Base-by-base conservation (phyloP, 768 basidiomycete genomes). In the Suillus brevipes region DNA sequence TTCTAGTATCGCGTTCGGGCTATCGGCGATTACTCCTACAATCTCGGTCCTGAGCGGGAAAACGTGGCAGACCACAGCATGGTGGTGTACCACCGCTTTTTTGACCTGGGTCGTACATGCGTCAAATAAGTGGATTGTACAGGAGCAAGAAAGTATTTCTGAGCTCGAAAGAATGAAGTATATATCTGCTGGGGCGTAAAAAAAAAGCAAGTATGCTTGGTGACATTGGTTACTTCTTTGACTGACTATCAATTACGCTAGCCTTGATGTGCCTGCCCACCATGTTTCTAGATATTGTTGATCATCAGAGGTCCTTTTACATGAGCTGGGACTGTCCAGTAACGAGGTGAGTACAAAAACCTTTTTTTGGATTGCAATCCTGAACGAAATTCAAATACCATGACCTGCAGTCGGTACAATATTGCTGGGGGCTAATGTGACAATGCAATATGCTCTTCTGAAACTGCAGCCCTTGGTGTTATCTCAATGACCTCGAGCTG, bases 141-240 rank as follows among this genome's bases (percentile, higher is more conserved):
- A 76, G 55, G 82, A 82, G 13, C 79, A 82, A 68, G 75, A 82
- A 66, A 81, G 79, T 38, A 79, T 90, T 23, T 75, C 78, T 1
- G 78, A 81, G 49, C 74, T 90, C 36, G 85, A 89, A 71, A 75
- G 72, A 16, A 74, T 89, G 74, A 83, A 78, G 69, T 90, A 90
- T 66, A 68, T 69, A 9, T 82, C 87, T 12, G 83, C 80, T 31
- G 85, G 88, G 6, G 86, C 87, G 60, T 87, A 71, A 25, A 18
- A 25, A 25, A 10, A 28, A 20, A 18, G 57, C 28, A 40, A 28
- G 25, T 42, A 28, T 28, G 28, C 23, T 25, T 38, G 38, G 1
- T 59, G 3, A 28, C 18, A 18, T 20, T 13, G 14, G 25, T 31
- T 28, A 7, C 10, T 20, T 40, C 34, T 18, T 40, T 13, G 6